phyloP scores from a whole-genome alignment of 495 filamentous ascomycete genomes.

The Chaetomium tenue region DNA sequence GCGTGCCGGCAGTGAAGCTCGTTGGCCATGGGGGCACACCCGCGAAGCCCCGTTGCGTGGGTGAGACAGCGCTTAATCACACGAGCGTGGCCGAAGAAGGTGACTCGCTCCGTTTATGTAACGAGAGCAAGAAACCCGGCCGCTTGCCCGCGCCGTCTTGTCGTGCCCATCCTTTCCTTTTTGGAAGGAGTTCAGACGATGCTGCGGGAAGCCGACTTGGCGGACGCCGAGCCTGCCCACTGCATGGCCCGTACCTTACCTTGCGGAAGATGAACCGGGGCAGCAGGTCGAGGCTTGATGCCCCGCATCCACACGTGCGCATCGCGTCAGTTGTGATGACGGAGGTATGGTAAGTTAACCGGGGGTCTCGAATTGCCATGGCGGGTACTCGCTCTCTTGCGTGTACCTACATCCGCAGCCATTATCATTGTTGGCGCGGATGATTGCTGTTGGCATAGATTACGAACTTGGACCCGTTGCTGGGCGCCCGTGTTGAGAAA shows the following conservation, averaged over 20 bases:
- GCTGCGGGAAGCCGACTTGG: constrained; percentile 27
- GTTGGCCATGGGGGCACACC: not conserved
- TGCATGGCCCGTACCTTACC: constrained; percentile 12
- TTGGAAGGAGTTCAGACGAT: constrained; percentile 11
- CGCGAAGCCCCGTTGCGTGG: not conserved
- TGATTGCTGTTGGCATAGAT: constrained; percentile 48
- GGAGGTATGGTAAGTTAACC: not conserved
- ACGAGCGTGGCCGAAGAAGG: not conserved
- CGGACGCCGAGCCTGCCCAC: constrained; percentile 13
- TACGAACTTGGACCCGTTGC: constrained; percentile 43
- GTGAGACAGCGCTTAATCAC: constrained; percentile 8
- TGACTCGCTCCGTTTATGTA: not conserved
- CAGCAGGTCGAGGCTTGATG: not conserved
- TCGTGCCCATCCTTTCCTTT: not conserved
- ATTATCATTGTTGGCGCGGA: constrained; percentile 38
- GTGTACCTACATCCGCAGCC: constrained; percentile 42
- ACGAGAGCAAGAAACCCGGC: not conserved
- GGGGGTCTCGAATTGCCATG: constrained; percentile 17
- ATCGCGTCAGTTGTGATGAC: not conserved
- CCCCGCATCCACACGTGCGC: constrained; percentile 6
- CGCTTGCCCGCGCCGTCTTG: not conserved
- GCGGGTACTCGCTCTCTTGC: constrained; percentile 29
- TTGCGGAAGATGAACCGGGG: not conserved
- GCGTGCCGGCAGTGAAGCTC: constrained; percentile 1
- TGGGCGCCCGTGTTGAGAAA: constrained; percentile 50